A percentile compares a stretch with the other conserved stretches of the same genome.
These are phyloP conservation scores for Aspergillus leporis DNA, from an alignment of 495 filamentous ascomycete species.

Conservation along the genomic window DNA sequence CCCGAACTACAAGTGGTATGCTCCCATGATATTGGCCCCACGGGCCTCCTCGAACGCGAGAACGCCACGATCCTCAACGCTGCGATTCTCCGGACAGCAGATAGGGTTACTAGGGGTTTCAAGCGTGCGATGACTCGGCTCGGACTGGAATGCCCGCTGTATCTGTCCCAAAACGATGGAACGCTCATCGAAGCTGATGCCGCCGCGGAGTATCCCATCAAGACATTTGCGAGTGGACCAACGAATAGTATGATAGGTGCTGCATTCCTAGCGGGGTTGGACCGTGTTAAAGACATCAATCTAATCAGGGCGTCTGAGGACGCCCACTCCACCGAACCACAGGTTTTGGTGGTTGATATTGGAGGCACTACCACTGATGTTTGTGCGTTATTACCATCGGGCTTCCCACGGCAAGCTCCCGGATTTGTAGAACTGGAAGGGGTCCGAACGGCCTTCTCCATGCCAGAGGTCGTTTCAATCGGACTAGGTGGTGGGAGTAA, in stretches of 20 bases:
- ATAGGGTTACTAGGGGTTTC: neutral
- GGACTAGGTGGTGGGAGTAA: conserved; percentile 56
- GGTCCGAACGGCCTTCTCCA: conserved; percentile 56
- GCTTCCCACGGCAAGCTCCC: too few relatives aligned
- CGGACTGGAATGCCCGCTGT: too few relatives aligned
- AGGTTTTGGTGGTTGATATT: too few relatives aligned
- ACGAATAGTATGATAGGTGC: neutral
- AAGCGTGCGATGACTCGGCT: too few relatives aligned
- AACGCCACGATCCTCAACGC: too few relatives aligned
- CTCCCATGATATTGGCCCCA: neutral
- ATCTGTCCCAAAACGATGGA: too few relatives aligned
- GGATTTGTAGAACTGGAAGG: too few relatives aligned
- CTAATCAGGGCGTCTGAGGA: too few relatives aligned
- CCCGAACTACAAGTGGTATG: neutral
- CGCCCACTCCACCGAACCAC: too few relatives aligned
- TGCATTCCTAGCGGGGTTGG: neutral
- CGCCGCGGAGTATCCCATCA: neutral
- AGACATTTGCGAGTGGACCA: conserved; percentile 3
- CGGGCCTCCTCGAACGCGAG: neutral
- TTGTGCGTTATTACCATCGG: too few relatives aligned
- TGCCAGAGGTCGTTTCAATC: conserved; percentile 53
- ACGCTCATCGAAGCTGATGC: neutral
- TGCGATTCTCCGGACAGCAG: neutral
- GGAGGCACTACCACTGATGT: too few relatives aligned
- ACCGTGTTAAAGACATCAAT: neutral